Percentiles rank a stretch among this genome's conserved stretches.
Conservation (phyloP, 2,329 filamentous ascomycete species). For the Aschersonia sp. region DNA sequence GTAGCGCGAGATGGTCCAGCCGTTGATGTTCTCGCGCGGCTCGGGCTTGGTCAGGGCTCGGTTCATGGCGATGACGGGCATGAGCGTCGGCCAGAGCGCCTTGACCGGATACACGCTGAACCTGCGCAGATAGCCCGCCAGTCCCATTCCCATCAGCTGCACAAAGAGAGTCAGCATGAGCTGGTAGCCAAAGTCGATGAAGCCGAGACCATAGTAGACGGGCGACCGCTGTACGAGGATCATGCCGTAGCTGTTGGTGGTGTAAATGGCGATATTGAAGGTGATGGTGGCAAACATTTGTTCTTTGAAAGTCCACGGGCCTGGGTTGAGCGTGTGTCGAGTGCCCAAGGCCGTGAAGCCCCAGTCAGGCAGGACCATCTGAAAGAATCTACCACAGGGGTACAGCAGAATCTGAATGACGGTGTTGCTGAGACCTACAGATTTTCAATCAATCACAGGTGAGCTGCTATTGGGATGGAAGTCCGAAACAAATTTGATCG, state of each 20-base stretch:
- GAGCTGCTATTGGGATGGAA: neutral
- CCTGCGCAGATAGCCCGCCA: constrained; percentile 32
- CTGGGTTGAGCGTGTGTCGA: constrained; percentile 33
- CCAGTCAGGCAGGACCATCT: constrained; percentile 27
- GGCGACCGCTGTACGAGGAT: constrained; percentile 30
- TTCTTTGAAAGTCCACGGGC: constrained; percentile 42
- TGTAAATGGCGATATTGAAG: constrained; percentile 34
- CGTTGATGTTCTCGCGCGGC: constrained; percentile 11
- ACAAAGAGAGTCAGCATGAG: constrained; percentile 29
- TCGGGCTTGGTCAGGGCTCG: constrained; percentile 22
- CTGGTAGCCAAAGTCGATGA: constrained; percentile 28
- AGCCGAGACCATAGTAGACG: constrained; percentile 26
- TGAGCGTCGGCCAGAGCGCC: constrained; percentile 35
- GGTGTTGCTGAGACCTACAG: constrained; percentile 14
- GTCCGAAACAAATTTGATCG: neutral
- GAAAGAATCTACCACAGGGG: constrained; percentile 29
- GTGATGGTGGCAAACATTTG: constrained; percentile 46
- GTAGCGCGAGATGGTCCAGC: constrained; percentile 26
- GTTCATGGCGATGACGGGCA: constrained; percentile 33
- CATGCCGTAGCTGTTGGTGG: constrained; percentile 32
- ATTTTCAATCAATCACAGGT: neutral
- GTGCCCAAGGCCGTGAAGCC: constrained; percentile 25
- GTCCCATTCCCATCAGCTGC: constrained; percentile 39
- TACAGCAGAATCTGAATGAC: constrained; percentile 31
- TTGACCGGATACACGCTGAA: constrained; percentile 37